A percentile compares a stretch with the other conserved stretches of the same genome.
Evolutionary conservation across 164 flowering plant species (phyloP).

Genomic region (Warburgia ugandensis): DNA sequence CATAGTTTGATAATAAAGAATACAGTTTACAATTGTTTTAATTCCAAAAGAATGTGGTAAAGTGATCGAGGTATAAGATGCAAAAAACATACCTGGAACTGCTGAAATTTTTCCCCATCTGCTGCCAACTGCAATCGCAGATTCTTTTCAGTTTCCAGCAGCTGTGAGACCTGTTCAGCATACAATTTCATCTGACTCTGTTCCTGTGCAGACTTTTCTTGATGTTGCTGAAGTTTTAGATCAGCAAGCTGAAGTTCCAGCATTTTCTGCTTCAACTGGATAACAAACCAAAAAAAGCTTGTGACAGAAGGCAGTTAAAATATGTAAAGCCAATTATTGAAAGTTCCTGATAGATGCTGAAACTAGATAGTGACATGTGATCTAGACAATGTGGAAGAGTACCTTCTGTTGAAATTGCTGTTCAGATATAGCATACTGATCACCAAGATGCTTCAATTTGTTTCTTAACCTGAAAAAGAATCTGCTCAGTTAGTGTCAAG

Average conservation of each 20-base stretch:
- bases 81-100: conserved; percentile 59
- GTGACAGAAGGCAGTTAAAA: not conserved
- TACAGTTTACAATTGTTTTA: no score
- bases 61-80: not conserved
- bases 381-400: not conserved
- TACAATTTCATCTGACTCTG: conserved; percentile 78
- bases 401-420: conserved; percentile 82
- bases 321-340: not conserved
- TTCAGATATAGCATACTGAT: conserved; percentile 74
- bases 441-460: conserved; percentile 73
- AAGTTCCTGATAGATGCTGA: no score
- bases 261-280: conserved; percentile 80
- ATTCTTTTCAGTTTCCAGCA: conserved; percentile 80
- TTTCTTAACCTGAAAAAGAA: conserved; percentile 53
- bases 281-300: not conserved
- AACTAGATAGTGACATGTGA: no score
- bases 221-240: conserved; percentile 73
- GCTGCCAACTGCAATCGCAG: conserved; percentile 73
- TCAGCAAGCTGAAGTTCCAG: conserved; percentile 91
- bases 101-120: conserved; percentile 95
- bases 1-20: no score
- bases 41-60: not conserved
- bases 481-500: no score
- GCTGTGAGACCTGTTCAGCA: conserved; percentile 84
- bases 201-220: conserved; percentile 73